Percentiles rank a stretch among this genome's conserved stretches.
Evolutionary conservation across 495 filamentous ascomycete genomes (phyloP).

Genomic region (Xylaria nigripes): DNA sequence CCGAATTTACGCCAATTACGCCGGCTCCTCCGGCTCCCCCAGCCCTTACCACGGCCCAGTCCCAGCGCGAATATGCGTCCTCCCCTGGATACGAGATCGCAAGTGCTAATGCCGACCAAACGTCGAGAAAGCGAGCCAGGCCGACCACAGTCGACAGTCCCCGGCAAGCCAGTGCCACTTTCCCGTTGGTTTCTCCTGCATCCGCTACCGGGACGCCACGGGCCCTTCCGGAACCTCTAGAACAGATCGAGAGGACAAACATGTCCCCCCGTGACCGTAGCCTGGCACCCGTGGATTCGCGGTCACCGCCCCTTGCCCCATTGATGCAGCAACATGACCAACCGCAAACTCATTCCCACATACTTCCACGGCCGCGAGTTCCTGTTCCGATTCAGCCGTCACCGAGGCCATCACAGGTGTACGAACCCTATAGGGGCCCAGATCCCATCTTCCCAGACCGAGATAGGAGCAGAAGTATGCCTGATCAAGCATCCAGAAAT

Average conservation of each 20-base stretch:
- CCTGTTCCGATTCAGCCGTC: slow-evolving; percentile 20
- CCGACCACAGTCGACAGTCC: slow-evolving; percentile 22
- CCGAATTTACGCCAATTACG: slow-evolving; percentile 30
- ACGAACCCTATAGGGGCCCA: slow-evolving; percentile 19
- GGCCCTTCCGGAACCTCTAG: slow-evolving; percentile 22
- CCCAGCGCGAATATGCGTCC: slow-evolving; percentile 23
- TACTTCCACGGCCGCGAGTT: slow-evolving; percentile 22
- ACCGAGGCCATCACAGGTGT: slow-evolving; percentile 16
- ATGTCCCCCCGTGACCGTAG: slow-evolving; percentile 23
- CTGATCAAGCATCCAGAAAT: slow-evolving; percentile 18
- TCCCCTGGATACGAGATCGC: slow-evolving; percentile 27
- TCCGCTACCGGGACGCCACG: slow-evolving; percentile 25
- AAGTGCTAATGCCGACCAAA: slow-evolving; percentile 18
- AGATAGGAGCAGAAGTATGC: slow-evolving; percentile 23
- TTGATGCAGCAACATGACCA: slow-evolving; percentile 20
- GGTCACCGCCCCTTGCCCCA: slow-evolving; percentile 20
- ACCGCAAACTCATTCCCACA: slow-evolving; percentile 14
- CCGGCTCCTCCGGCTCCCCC: slow-evolving; percentile 31
- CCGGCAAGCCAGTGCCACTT: slow-evolving; percentile 16
- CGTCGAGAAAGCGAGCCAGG: slow-evolving; percentile 18
- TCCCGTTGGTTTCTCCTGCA: slow-evolving; percentile 19
- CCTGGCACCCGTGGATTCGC: slow-evolving; percentile 15
- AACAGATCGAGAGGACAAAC: slow-evolving; percentile 25
- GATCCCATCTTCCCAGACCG: slow-evolving; percentile 27
- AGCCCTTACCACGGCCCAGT: slow-evolving; percentile 17